A percentile compares a stretch with the other conserved stretches of the same genome.
These are phyloP conservation scores for Phytophthora lateralis DNA, from an alignment of 352 stramenopile genomes.

Conservation along the genomic window DNA sequence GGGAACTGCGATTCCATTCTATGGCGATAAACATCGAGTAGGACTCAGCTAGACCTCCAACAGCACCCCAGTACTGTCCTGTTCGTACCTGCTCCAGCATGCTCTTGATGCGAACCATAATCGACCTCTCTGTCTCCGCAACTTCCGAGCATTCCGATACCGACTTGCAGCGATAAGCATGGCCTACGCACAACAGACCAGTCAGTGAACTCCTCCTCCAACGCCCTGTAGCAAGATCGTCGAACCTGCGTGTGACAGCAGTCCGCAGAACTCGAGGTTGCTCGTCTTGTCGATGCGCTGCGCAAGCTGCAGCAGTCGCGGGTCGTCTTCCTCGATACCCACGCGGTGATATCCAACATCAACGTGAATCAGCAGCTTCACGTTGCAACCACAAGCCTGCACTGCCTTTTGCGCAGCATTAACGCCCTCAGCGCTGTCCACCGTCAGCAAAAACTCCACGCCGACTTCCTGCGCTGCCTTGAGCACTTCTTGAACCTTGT, in stretches of 20 bases:
- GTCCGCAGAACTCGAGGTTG: conserved; percentile 57
- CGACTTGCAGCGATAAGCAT: conserved; percentile 61
- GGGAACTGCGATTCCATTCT: conserved; percentile 56
- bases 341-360: conserved; percentile 81
- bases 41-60: not conserved
- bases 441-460: conserved; percentile 62
- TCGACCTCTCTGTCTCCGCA: conserved; percentile 61
- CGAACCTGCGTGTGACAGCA: conserved; percentile 67
- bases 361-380: conserved; percentile 74
- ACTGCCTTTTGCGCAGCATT: conserved; percentile 59
- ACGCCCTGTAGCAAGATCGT: not conserved
- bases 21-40: not conserved
- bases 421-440: conserved; percentile 64
- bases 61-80: conserved; percentile 3
- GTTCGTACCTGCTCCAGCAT: conserved; percentile 39
- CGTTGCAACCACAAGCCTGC: conserved; percentile 39
- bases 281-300: conserved; percentile 54
- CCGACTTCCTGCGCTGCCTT: conserved; percentile 46
- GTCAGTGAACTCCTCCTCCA: not conserved
- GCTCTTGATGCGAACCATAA: conserved; percentile 72
- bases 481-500: conserved; percentile 63
- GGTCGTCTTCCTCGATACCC: conserved; percentile 62
- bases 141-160: conserved; percentile 54
- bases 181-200: conserved; percentile 16
- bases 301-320: conserved; percentile 54